phyloP scores from a whole-genome alignment of 2,329 filamentous ascomycete species.

The Elsinoe perseae region DNA sequence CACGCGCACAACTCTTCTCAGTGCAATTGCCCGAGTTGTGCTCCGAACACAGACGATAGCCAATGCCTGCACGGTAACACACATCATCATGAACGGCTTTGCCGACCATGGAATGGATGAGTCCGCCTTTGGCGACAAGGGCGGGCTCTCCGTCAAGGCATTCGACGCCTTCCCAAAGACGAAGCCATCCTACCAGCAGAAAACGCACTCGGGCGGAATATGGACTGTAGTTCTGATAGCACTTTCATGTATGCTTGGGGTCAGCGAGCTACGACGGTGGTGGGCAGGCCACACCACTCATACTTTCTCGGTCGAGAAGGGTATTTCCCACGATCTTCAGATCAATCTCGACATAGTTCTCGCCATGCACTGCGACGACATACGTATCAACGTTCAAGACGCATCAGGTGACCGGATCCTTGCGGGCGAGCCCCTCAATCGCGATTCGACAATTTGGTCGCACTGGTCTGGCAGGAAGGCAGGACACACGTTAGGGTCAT shows the following conservation, averaged over 20 bases:
- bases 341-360: constrained; percentile 95
- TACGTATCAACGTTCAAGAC: constrained; percentile 97
- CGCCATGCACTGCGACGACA: constrained; percentile 73
- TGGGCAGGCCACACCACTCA: constrained; percentile 77
- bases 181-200: constrained; percentile 83
- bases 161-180: constrained; percentile 99
- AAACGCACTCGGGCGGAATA: constrained; percentile 79
- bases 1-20: not conserved
- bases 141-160: constrained; percentile 55
- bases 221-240: constrained; percentile 80
- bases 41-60: not conserved
- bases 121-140: constrained; percentile 68
- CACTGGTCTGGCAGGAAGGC: constrained; percentile 74
- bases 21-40: not conserved
- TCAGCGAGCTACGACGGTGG: constrained; percentile 74
- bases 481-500: constrained; percentile 45
- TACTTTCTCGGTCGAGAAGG: constrained; percentile 89
- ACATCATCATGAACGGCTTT: constrained; percentile 67
- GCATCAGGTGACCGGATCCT: constrained; percentile 86
- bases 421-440: constrained; percentile 64
- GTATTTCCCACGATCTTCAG: constrained; percentile 76
- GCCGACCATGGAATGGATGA: constrained; percentile 64
- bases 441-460: constrained; percentile 70
- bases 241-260: constrained; percentile 66
- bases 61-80: constrained; percentile 11